phyloP scores from a whole-genome alignment of 2,329 filamentous ascomycete species.

The Helicocarpus griseus region DNA sequence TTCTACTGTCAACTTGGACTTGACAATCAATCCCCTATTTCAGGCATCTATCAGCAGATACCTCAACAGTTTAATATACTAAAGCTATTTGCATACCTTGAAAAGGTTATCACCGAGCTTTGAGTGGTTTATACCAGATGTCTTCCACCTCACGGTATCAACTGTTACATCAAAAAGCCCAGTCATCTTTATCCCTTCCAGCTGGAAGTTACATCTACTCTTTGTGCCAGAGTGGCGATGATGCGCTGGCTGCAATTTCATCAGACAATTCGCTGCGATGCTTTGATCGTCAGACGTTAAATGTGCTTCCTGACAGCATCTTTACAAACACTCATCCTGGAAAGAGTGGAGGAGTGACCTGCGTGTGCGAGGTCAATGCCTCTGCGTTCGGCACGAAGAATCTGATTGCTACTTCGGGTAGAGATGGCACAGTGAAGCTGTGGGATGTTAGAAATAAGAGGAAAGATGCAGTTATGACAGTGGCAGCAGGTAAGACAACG shows the following conservation, averaged over 20 bases:
- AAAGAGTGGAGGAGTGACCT: constrained; percentile 30
- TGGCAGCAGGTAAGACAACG: constrained; percentile 25
- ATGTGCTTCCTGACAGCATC: constrained; percentile 16
- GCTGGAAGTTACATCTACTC: constrained; percentile 35
- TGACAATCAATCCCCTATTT: neutral
- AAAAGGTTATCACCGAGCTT: neutral
- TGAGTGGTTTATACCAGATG: constrained; percentile 1
- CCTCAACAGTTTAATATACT: neutral
- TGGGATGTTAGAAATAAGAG: constrained; percentile 31
- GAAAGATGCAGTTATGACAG: constrained; percentile 22
- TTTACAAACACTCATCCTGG: constrained; percentile 13
- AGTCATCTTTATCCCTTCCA: constrained; percentile 30
- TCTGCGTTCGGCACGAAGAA: constrained; percentile 12
- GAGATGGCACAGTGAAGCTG: constrained; percentile 32
- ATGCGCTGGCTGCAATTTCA: constrained; percentile 32
- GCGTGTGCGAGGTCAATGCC: constrained; percentile 15
- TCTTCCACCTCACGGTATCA: constrained; percentile 4
- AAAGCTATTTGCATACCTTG: neutral
- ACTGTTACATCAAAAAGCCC: constrained; percentile 7
- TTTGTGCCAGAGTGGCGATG: constrained; percentile 21
- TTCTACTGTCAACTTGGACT: neutral
- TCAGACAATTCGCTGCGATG: constrained; percentile 37
- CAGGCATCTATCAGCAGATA: neutral
- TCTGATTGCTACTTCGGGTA: constrained; percentile 16
- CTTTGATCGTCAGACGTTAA: constrained; percentile 28